Conservation (phyloP, 305 asterid genomes). For the Coffea humblotiana region DNA sequence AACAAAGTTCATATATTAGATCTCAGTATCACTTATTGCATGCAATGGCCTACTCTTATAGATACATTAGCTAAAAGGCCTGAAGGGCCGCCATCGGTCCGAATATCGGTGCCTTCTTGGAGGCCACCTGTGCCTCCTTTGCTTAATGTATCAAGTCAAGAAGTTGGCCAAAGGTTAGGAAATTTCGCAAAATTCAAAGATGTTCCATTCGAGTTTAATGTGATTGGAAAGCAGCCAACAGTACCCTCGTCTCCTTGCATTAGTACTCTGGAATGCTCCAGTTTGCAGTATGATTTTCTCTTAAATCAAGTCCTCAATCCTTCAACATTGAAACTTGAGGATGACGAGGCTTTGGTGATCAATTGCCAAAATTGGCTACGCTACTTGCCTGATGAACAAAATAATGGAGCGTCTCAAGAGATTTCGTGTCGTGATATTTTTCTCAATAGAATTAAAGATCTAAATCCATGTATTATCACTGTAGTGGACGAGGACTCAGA, state of each 20-base stretch:
- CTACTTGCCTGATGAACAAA: constrained; percentile 45
- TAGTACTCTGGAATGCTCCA: constrained; percentile 12
- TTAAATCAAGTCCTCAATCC: constrained; percentile 29
- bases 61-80: constrained; percentile 51
- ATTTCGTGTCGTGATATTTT: constrained; percentile 46
- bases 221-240: constrained; percentile 28
- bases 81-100: constrained; percentile 43
- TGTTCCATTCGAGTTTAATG: constrained; percentile 64
- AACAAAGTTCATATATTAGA: constrained; percentile 57
- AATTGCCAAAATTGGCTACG: constrained; percentile 75
- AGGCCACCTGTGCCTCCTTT: constrained; percentile 61
- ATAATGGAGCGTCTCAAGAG: background rate
- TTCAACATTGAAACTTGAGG: constrained; percentile 31
- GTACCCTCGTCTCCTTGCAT: background rate
- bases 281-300: constrained; percentile 32
- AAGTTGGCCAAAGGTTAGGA: constrained; percentile 53
- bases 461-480: constrained; percentile 47
- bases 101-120: constrained; percentile 59
- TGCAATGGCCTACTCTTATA: constrained; percentile 85
- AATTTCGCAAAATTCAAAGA: constrained; percentile 62
- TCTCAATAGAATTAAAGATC: constrained; percentile 32
- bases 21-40: constrained; percentile 69
- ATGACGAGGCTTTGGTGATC: constrained; percentile 58
- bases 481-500: constrained; percentile 74
- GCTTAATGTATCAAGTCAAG: constrained; percentile 51